These are phyloP conservation scores for Ascoidea rubescens DNA, from an alignment of 805 yeast genomes.

Conservation along the genomic window DNA sequence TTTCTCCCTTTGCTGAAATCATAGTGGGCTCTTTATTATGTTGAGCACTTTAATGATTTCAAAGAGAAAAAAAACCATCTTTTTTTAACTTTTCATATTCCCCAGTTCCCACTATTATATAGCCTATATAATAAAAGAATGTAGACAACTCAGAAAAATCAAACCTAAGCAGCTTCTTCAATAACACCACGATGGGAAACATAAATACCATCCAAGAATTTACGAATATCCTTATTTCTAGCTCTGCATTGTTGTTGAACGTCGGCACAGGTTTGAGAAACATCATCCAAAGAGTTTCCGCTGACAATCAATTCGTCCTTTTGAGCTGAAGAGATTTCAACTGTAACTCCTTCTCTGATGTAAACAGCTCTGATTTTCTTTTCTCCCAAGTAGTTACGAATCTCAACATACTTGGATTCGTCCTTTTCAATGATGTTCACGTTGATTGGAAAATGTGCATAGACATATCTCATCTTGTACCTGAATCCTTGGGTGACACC, in stretches of 20 bases:
- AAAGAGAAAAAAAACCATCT: not conserved
- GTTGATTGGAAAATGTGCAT: conserved; percentile 99
- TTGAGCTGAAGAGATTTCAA: conserved; percentile 67
- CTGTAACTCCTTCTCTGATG: conserved; percentile 80
- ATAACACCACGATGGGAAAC: conserved; percentile 91
- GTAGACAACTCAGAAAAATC: too few species aligned
- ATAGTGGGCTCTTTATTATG: not conserved
- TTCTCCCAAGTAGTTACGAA: conserved; percentile 99
- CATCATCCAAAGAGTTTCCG: conserved; percentile 96
- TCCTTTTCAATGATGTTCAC: conserved; percentile 81
- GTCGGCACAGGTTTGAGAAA: conserved; percentile 97
- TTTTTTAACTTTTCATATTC: too few species aligned
- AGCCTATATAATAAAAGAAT: too few species aligned
- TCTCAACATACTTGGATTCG: conserved; percentile 66
- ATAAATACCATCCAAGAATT: conserved; percentile 99
- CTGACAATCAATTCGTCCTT: conserved; percentile 89
- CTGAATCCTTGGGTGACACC: conserved; percentile 99
- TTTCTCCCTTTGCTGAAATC: not conserved
- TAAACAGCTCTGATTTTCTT: conserved; percentile 86
- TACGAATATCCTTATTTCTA: conserved; percentile 99
- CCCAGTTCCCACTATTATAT: too few species aligned
- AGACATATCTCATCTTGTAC: conserved; percentile 99
- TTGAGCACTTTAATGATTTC: not conserved
- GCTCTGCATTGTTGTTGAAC: conserved; percentile 96
- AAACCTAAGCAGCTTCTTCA: conserved; percentile 32